Evolutionary conservation across 2,329 filamentous ascomycete species (phyloP), one percentile per base, ranked within the genome.

Genomic region (Nothophoma quercina): DNA sequence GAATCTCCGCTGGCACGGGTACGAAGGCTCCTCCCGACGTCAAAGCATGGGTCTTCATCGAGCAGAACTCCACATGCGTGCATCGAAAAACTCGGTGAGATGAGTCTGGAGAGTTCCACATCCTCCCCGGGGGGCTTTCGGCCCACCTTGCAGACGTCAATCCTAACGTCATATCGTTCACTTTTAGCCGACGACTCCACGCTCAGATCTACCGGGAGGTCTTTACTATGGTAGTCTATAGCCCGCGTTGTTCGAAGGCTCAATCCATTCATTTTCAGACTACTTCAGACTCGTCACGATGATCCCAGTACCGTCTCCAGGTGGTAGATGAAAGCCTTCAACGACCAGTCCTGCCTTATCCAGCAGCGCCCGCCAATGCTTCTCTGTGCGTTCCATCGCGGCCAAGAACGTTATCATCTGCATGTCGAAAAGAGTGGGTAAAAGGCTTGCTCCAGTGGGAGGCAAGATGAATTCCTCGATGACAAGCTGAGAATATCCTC

Each of bases 31-130:
- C 30, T 53, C 50, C 43, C 42, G 50, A 53, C 26, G 43, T 53
- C 43, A 43, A 43, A 33, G n/a, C 39, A 39, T 39, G 50, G 50
- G 43, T 34, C 50, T 38, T 10, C 39, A 45, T 43, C 22, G 36
- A 30, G 36, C 26, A 28, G n/a, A 16, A 44, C 50, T 48, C 50
- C 50, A 28, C 50, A 53, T 18, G 28, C 38, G 18, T 41, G 43
- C 38, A 47, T 52, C 23, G 23, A 46, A 52, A 28, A 46, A 36
- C 19, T 52, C 42, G 22, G 23, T 42, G 30, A 52, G 43, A 43
- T 44, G 38, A 44, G 36, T 48, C 50, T 48, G 50, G 50, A 53
- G 50, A 43, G 43, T 48, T 44, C 43, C 50, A 53, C 38, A n/a
- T n/a, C n/a, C n/a, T n/a, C 50, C 50, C 50, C 38, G 12, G 50